phyloP scores from a whole-genome alignment of 2,329 filamentous ascomycete genomes.

The Rhexocercosporidium sp. region DNA sequence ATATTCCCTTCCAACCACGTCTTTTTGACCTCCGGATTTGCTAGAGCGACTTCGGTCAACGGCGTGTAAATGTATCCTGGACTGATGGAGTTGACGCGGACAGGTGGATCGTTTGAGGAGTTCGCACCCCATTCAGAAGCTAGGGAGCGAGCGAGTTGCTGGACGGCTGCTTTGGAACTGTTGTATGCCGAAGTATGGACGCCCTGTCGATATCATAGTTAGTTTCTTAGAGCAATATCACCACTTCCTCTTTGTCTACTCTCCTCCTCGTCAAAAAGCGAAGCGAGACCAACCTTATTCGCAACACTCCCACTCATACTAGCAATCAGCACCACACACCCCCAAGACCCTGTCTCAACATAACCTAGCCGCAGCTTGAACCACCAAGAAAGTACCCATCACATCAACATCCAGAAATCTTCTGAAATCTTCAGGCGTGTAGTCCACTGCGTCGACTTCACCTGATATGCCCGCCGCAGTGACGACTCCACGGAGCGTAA shows the following conservation, averaged over 20 bases:
- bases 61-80: constrained; percentile 72
- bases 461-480: constrained; percentile 57
- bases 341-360: constrained; percentile 49
- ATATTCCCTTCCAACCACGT: constrained; percentile 63
- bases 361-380: constrained; percentile 70
- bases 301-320: constrained; percentile 70
- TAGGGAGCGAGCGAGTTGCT: constrained; percentile 64
- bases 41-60: constrained; percentile 70
- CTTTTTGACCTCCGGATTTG: constrained; percentile 62
- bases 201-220: constrained; percentile 13
- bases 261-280: neutral
- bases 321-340: constrained; percentile 64
- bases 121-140: constrained; percentile 69
- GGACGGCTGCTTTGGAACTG: constrained; percentile 67
- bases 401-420: constrained; percentile 74
- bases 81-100: constrained; percentile 67
- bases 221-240: neutral
- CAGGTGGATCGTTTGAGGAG: constrained; percentile 51
- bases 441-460: constrained; percentile 52
- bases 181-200: constrained; percentile 49
- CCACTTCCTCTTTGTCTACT: neutral
- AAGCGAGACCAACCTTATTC: constrained; percentile 60
- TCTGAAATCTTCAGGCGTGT: constrained; percentile 61
- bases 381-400: constrained; percentile 72
- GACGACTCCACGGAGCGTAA: no score